Evolutionary conservation across 768 basidiomycete genomes (phyloP).

Genomic region (Chiua virens): DNA sequence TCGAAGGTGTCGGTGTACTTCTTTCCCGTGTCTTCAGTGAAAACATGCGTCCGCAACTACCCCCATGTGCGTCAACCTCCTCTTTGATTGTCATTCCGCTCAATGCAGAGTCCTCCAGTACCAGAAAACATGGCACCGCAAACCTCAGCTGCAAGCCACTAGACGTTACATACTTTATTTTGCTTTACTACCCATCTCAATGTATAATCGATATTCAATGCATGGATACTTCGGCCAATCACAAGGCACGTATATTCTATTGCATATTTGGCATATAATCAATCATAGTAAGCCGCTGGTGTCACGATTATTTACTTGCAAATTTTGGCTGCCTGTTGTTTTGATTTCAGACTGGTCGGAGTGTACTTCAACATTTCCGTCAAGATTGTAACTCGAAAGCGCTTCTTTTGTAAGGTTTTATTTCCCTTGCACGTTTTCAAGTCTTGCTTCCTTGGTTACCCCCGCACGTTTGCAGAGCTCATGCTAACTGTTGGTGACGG

Average conservation of each 20-base stretch:
- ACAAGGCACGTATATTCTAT: conserved; percentile 23
- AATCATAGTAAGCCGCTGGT: neutral
- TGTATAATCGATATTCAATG: conserved; percentile 39
- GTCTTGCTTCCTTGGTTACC: neutral
- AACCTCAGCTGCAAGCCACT: conserved; percentile 45
- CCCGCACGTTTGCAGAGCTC: neutral
- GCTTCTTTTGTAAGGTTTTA: neutral
- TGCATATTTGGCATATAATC: neutral
- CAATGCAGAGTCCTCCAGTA: conserved; percentile 36
- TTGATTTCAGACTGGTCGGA: conserved; percentile 11
- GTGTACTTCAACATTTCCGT: neutral
- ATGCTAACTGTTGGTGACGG: conserved; percentile 20
- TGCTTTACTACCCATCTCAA: conserved; percentile 34
- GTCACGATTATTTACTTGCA: neutral
- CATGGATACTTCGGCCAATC: conserved; percentile 27
- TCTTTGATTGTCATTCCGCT: conserved; percentile 1
- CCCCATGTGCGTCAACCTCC: conserved; percentile 57
- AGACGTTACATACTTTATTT: conserved; percentile 42
- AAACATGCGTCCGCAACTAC: conserved; percentile 74
- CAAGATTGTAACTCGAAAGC: conserved; percentile 7
- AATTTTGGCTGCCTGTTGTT: neutral
- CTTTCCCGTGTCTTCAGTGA: conserved; percentile 87
- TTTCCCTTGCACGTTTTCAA: neutral
- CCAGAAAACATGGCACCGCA: conserved; percentile 58
- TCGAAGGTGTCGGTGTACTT: conserved; percentile 94